Base-by-base conservation (phyloP, 805 yeast species). In the Zygotorulaspora danielsina region DNA sequence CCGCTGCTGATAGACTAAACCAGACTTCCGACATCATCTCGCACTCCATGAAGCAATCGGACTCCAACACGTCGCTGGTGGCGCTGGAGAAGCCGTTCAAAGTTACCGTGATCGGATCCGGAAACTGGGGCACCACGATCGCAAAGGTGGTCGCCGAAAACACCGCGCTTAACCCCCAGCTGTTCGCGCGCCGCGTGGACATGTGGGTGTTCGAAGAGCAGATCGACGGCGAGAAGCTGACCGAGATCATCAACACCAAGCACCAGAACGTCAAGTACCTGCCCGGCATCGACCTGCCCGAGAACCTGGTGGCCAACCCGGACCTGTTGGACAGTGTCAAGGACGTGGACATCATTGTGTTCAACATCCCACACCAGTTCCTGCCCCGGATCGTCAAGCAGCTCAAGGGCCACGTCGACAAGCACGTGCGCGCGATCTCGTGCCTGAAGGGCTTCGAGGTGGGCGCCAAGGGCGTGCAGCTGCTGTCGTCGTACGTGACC, bases 141-240 rank as follows among this genome's bases (percentile, higher is more conserved):
- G 97, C 97, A 47, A 90, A 93, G 64, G 87, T 90, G 32, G 81
- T 88, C 19, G 88, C 97, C 26, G 97, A 93, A 66, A 89, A 88
- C 64, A 72, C 89, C 30, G 72, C 72, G 13, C 76, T 76, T 47
- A 76, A 86, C 65, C 81, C 89, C 27, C 72, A 78, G 26, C 67
- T 85, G 55, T 93, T 93, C 64, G 73, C 78, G 44, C 69, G 67
- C 45, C 69, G 75, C 40, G 97, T 93, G 28, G 80, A 82, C 55
- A 89, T 93, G 97, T 93, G 98, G 98, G 98, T 93, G 10, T 86
- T 74, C 54, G 90, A 93, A 66, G 98, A 93, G 67, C 59, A 74
- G 46, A 68, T 84, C 44, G 72, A 85, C 39, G 97, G 94, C 51
- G 64, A 71, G 55, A 84, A 83, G 49, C 71, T 93, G 56, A 88